Percentiles rank a stretch among this genome's conserved stretches.
phyloP scores from a whole-genome alignment of 139 green algal species.

The Tetradesmus obliquus region DNA sequence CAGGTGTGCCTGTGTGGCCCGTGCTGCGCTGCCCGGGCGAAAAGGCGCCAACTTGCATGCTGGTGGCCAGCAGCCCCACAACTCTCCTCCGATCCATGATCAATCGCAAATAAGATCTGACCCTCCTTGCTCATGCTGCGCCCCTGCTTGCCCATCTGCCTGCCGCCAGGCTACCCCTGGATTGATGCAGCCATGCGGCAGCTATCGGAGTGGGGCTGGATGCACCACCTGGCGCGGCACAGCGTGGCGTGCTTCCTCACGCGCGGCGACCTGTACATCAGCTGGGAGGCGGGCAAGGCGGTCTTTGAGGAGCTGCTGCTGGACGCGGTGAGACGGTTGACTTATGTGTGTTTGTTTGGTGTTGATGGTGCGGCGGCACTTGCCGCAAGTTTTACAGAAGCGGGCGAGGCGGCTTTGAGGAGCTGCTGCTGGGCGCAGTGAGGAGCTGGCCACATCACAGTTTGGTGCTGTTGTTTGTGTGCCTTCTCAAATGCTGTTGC shows the following conservation, averaged over 20 bases:
- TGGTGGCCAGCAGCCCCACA: no score
- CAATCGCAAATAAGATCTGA: no score
- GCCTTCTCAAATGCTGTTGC: no score
- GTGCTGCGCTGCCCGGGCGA: not conserved
- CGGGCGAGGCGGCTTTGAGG: conserved; percentile 92
- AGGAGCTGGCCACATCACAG: not conserved
- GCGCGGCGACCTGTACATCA: conserved; percentile 87
- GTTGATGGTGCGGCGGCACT: conserved; percentile 79
- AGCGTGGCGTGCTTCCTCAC: conserved; percentile 97
- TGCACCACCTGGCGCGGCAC: conserved; percentile 95
- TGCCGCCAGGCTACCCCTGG: conserved; percentile 76
- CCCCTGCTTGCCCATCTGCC: not conserved
- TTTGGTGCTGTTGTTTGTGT: no score
- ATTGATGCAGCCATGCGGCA: conserved; percentile 94
- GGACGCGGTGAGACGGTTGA: conserved; percentile 63
- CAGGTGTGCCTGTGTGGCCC: no score
- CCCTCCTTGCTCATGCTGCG: not conserved
- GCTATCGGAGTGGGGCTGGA: conserved; percentile 79
- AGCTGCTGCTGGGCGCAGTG: conserved; percentile 84
- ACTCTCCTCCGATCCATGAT: no score
- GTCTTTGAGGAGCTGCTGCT: conserved; percentile 95
- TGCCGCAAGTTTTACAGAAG: conserved; percentile 96
- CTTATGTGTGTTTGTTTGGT: not conserved
- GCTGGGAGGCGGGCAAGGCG: conserved; percentile 89
- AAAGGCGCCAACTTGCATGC: no score